Conservation (phyloP, 176 grass and related monocot species). For the Aegilops bicornis region DNA sequence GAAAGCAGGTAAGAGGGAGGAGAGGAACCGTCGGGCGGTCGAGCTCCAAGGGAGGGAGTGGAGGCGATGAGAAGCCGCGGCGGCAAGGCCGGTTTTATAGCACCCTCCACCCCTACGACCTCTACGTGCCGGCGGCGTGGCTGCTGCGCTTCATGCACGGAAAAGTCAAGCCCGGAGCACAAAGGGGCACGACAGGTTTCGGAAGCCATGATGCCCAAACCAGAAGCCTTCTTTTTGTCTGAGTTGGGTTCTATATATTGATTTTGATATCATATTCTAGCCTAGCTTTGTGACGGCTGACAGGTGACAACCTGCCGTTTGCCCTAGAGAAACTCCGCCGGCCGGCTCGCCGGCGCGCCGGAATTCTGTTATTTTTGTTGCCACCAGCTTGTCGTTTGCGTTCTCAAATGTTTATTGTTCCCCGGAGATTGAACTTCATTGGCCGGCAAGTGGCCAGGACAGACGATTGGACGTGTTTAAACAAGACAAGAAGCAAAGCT, state of each 20-base stretch:
- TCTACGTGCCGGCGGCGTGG: not conserved
- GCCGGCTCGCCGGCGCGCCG: not conserved
- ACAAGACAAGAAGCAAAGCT: not conserved
- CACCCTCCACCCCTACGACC: not conserved
- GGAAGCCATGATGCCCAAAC: not conserved
- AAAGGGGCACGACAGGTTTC: not conserved
- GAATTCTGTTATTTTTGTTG: not conserved
- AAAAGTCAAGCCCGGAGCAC: not conserved
- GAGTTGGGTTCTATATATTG: too few species aligned
- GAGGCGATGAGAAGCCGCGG: slow-evolving; percentile 32
- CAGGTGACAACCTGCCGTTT: not conserved
- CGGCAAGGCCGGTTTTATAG: slow-evolving; percentile 7
- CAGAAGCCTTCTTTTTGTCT: too few species aligned
- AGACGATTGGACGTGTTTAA: not conserved
- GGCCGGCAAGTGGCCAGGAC: not conserved
- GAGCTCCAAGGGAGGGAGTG: slow-evolving; percentile 25
- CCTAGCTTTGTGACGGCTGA: not conserved
- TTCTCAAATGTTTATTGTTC: not conserved
- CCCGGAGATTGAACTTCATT: not conserved
- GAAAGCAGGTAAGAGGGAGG: slow-evolving; percentile 20
- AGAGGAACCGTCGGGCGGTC: slow-evolving; percentile 27
- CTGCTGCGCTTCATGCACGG: not conserved
- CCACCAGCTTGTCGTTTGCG: not conserved
- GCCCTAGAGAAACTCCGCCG: slow-evolving; percentile 1
- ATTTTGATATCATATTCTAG: too few species aligned